These are phyloP conservation scores for Ophiostoma australiae DNA, from an alignment of 2,329 filamentous ascomycete species.

Conservation along the genomic window DNA sequence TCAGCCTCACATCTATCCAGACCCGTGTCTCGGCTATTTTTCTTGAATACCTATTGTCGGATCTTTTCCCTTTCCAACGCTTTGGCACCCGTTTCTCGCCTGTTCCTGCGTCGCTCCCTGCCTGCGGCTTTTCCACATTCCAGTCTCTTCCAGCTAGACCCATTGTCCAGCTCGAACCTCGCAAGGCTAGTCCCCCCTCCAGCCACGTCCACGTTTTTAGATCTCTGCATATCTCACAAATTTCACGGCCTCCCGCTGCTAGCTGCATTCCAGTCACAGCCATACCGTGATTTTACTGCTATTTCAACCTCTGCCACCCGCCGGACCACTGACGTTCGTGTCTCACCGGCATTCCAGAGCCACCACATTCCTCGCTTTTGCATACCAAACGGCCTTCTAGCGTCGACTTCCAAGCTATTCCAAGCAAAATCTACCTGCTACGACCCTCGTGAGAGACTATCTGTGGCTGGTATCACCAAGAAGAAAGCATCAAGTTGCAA, in stretches of 20 bases:
- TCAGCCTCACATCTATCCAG: not conserved
- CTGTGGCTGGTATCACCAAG: constrained; percentile 11
- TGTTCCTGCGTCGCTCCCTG: constrained; percentile 6
- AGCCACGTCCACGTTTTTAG: constrained; percentile 5
- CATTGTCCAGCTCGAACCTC: not conserved
- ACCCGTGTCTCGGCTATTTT: constrained; percentile 1
- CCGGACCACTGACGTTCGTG: not conserved
- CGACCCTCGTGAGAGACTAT: not conserved
- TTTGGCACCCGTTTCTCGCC: not conserved
- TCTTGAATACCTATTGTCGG: not conserved
- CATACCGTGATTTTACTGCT: not conserved
- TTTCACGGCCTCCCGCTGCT: constrained; percentile 1
- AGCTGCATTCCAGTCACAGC: constrained; percentile 4
- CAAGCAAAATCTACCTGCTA: not conserved
- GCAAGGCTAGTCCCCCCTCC: not conserved
- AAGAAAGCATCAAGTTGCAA: not conserved
- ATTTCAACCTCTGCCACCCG: constrained; percentile 1
- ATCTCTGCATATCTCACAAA: not conserved
- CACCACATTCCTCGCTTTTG: not conserved
- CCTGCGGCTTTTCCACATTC: constrained; percentile 7
- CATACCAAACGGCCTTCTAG: constrained; percentile 9
- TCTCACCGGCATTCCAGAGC: not conserved
- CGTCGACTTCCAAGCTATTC: not conserved
- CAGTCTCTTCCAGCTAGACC: not conserved
- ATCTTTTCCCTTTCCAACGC: not conserved